Conservation (phyloP, 805 yeast genomes). For the Ogataea trehalophila region DNA sequence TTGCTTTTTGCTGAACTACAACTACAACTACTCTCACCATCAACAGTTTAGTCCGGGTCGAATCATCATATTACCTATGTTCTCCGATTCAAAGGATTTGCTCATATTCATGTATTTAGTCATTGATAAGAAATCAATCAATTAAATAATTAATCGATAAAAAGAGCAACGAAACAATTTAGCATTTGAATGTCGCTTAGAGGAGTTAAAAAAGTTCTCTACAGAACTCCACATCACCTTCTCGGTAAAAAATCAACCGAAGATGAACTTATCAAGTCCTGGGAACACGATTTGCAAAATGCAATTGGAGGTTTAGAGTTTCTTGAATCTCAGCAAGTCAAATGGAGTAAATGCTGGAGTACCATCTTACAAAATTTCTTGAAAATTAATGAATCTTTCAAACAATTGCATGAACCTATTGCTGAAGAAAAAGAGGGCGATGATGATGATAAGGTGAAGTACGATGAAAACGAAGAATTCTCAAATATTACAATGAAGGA, state of each 20-base stretch:
- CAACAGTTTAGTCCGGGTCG: no score
- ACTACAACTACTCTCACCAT: no score
- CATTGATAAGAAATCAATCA: no score
- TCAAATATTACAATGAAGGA: slow-evolving; percentile 27
- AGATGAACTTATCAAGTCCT: slow-evolving; percentile 36
- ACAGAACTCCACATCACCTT: slow-evolving; percentile 34
- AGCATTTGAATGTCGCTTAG: slow-evolving; percentile 27
- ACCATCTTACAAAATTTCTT: slow-evolving; percentile 31
- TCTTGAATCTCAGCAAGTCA: slow-evolving; percentile 28
- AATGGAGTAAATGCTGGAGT: slow-evolving; percentile 25
- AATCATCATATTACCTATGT: no score
- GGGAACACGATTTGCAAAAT: slow-evolving; percentile 39
- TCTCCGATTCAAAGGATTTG: no score
- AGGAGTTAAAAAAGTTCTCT: slow-evolving; percentile 33
- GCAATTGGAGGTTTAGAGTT: slow-evolving; percentile 42
- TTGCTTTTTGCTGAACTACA: no score
- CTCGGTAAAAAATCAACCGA: slow-evolving; percentile 31
- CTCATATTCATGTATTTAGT: no score
- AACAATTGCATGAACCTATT: slow-evolving; percentile 34
- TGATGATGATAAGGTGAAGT: slow-evolving; percentile 11
- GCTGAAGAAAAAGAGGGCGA: slow-evolving; percentile 4
- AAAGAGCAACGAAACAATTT: no score
- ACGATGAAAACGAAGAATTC: slow-evolving; percentile 25
- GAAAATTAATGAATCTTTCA: slow-evolving; percentile 29
- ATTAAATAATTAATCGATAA: no score